These are phyloP conservation scores for Pulveroboletus sp. DNA, from an alignment of 1,284 basidiomycete genomes.

Conservation along the genomic window DNA sequence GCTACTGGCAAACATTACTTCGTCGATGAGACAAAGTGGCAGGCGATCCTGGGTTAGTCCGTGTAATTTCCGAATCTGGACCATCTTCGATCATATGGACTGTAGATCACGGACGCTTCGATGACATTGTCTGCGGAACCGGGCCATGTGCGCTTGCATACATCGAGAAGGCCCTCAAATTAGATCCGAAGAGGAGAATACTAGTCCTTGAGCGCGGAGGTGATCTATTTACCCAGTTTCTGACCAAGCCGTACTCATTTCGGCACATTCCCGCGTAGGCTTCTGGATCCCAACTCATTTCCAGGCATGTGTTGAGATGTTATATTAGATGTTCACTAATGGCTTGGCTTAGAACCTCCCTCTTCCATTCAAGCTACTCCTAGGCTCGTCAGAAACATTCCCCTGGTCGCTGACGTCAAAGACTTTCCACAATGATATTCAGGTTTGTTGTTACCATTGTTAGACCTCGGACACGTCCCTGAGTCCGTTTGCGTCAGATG, in stretches of 20 bases:
- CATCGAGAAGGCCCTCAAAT: conserved; percentile 21
- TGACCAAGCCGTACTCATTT: not conserved
- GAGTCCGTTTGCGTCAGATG: not conserved
- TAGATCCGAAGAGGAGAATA: conserved; percentile 25
- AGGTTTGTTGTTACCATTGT: not conserved
- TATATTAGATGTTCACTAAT: not conserved
- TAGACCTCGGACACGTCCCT: not conserved
- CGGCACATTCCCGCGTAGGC: not conserved
- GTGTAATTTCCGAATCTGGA: not conserved
- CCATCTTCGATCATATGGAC: not conserved
- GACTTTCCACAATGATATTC: conserved; percentile 4
- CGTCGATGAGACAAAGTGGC: conserved; percentile 4
- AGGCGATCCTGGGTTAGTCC: not conserved
- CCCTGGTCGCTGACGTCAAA: conserved; percentile 7
- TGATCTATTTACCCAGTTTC: not conserved
- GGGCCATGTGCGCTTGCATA: conserved; percentile 28
- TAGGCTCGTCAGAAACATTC: conserved; percentile 7
- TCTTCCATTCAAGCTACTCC: conserved; percentile 8
- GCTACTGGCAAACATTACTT: conserved; percentile 11
- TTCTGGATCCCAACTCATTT: conserved; percentile 13
- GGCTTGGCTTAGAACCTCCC: conserved; percentile 1
- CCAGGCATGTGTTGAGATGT: not conserved
- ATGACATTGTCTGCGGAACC: conserved; percentile 13
- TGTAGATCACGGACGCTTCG: conserved; percentile 8
- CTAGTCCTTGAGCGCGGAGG: conserved; percentile 17